Base-by-base conservation (phyloP, 352 stramenopile genomes). In the Pythium brachiatum region DNA sequence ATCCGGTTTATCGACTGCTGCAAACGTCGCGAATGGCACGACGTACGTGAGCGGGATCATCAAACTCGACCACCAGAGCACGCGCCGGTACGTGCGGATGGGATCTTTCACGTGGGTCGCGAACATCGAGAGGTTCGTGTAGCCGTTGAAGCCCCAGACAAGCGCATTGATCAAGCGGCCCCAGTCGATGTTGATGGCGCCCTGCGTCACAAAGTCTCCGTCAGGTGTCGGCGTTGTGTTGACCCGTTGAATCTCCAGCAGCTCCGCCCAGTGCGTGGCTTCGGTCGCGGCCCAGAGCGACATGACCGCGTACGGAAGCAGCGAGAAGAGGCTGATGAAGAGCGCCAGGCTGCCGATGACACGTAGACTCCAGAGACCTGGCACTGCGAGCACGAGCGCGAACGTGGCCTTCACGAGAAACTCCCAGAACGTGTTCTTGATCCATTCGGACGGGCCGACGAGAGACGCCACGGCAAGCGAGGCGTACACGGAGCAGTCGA, bases 401-500 rank as follows among this genome's bases (percentile, higher is more conserved):
- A 89, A 57, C 13, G 46, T 71, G 5, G 74, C 72, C 60, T 81
- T 71, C 48, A 68, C 46, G 27, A 83, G 60, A 25, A 83, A 78
- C 64, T 83, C 67, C 46, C 80, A 59, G 52, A 74, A 65, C 5
- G 73, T 73, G 38, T 73, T 71, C 1, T 69, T 53, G 15, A 69
- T 46, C 12, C 59, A 26, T 2, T 47, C 47, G n/a, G 16, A 16
- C 1, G 64, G 31, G 0, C 58, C 66, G 21, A 68, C 50, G 34
- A 83, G 53, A 3, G 73, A 57, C 1, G 53, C 34, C 50, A 89
- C 60, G 2, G 73, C 68, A 52, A 87, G 75, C 26, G 75, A 79
- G 25, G 80, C 79, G 52, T 93, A 88, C 31, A 92, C 70, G 31
- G 83, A 79, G 47, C 78, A 89, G 64, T 90, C 75, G 69, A 94